phyloP scores from a whole-genome alignment of 2,329 filamentous ascomycete genomes.

The Colletotrichum paranaense region DNA sequence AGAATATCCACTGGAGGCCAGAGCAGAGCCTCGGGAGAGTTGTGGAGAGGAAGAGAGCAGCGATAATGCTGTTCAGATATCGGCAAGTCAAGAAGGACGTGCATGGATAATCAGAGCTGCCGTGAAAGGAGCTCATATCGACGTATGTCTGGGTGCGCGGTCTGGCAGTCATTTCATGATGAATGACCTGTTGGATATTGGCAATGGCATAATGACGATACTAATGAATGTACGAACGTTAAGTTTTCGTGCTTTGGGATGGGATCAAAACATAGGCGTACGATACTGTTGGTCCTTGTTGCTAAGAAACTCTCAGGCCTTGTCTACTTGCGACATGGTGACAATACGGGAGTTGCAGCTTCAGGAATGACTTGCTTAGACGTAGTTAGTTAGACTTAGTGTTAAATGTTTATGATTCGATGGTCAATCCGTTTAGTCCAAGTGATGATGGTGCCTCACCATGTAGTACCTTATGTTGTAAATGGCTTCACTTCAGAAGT shows the following conservation, averaged over 20 bases:
- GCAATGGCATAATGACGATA: slow-evolving; percentile 36
- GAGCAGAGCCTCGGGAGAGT: background rate
- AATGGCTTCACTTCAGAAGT: background rate
- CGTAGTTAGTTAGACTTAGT: slow-evolving; percentile 34
- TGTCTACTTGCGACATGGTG: slow-evolving; percentile 1
- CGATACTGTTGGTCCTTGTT: slow-evolving; percentile 6
- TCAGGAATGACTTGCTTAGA: slow-evolving; percentile 19
- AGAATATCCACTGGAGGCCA: background rate
- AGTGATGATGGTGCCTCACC: background rate
- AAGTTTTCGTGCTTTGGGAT: slow-evolving; percentile 29
- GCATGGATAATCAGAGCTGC: slow-evolving; percentile 5
- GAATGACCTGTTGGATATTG: slow-evolving; percentile 22
- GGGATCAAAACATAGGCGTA: background rate
- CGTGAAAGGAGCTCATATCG: slow-evolving; percentile 10
- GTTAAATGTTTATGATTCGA: slow-evolving; percentile 25
- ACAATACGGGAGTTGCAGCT: slow-evolving; percentile 16
- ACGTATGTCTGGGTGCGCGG: slow-evolving; percentile 28
- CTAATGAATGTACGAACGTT: slow-evolving; percentile 36
- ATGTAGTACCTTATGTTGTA: no score
- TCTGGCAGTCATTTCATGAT: slow-evolving; percentile 29
- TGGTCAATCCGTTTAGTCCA: background rate
- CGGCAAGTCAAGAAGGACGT: background rate
- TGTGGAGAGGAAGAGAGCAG: background rate
- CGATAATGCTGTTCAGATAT: background rate
- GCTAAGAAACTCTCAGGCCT: slow-evolving; percentile 3